A percentile compares a stretch with the other conserved stretches of the same genome.
Conservation (phyloP, 164 flowering plant species). For the Magnolia kwangsiensis region DNA sequence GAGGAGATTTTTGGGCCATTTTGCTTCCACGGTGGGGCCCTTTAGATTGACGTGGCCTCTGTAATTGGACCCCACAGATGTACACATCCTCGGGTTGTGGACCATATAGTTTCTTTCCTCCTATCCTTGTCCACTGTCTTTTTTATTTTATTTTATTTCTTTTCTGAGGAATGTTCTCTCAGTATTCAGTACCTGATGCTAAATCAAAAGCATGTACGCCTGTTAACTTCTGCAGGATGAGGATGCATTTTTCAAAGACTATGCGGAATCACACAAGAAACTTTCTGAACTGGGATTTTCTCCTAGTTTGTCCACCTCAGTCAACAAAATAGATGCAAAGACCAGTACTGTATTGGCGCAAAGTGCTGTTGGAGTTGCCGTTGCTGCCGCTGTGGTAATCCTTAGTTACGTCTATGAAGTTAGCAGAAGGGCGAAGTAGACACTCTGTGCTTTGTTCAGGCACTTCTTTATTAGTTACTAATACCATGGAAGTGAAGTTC, state of each 20-base stretch:
- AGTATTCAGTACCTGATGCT: background rate
- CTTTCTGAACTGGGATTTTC: constrained; percentile 77
- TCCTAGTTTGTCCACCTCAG: constrained; percentile 24
- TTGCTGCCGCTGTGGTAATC: constrained; percentile 61
- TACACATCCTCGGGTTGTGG: background rate
- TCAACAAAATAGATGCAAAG: constrained; percentile 20
- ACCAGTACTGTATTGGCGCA: constrained; percentile 39
- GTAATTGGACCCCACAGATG: background rate
- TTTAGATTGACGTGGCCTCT: background rate
- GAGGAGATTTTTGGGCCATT: background rate
- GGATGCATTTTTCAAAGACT: constrained; percentile 85
- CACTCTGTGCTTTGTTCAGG: background rate
- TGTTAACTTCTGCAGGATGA: constrained; percentile 19
- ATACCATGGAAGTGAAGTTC: background rate
- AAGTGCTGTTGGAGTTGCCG: constrained; percentile 64
- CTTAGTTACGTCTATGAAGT: constrained; percentile 57
- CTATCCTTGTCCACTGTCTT: background rate
- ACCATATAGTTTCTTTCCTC: background rate
- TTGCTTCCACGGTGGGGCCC: background rate
- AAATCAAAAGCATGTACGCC: too few relatives aligned
- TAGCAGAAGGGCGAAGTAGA: constrained; percentile 4
- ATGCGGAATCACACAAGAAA: constrained; percentile 82
- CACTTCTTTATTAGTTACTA: too few relatives aligned
- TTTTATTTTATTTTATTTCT: too few relatives aligned
- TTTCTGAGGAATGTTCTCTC: background rate